Percentiles rank a stretch among this genome's conserved stretches.
Evolutionary conservation across 202 grass and related monocot genomes (phyloP).

Genomic region (Setaria italica): DNA sequence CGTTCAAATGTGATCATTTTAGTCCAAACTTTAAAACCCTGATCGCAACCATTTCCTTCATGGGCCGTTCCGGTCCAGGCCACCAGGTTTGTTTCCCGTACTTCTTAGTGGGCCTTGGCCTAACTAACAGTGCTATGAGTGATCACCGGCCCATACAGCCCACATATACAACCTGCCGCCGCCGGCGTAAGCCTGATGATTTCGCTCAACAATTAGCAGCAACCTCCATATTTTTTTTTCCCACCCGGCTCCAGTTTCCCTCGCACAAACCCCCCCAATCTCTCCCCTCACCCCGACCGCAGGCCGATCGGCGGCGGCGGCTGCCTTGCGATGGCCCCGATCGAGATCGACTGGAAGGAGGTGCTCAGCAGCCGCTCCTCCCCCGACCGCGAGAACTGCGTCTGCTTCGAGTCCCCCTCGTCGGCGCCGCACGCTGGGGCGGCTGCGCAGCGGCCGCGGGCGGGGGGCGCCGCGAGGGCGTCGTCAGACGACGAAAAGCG

Average conservation of each 20-base stretch:
- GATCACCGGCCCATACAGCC: background rate
- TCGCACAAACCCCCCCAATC: background rate
- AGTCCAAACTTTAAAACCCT: no score
- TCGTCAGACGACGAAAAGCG: background rate
- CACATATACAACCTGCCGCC: no score
- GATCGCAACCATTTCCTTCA: no score
- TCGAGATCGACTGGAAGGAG: background rate
- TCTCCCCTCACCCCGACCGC: background rate
- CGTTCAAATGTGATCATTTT: no score
- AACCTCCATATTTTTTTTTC: background rate
- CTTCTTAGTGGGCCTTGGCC: no score
- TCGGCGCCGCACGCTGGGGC: background rate
- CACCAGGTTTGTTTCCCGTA: no score
- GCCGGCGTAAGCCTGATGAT: no score
- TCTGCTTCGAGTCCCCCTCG: background rate
- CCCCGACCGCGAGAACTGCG: background rate
- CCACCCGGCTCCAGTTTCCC: background rate
- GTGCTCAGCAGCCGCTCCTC: fast-evolving
- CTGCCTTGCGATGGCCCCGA: background rate
- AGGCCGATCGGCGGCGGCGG: background rate
- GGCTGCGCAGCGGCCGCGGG: background rate
- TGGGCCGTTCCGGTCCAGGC: no score
- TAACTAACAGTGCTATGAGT: background rate
- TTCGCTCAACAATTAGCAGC: background rate
- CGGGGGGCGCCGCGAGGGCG: background rate